These are phyloP conservation scores for Solanum hybrid DNA, from an alignment of 305 asterid species.

Conservation along the genomic window DNA sequence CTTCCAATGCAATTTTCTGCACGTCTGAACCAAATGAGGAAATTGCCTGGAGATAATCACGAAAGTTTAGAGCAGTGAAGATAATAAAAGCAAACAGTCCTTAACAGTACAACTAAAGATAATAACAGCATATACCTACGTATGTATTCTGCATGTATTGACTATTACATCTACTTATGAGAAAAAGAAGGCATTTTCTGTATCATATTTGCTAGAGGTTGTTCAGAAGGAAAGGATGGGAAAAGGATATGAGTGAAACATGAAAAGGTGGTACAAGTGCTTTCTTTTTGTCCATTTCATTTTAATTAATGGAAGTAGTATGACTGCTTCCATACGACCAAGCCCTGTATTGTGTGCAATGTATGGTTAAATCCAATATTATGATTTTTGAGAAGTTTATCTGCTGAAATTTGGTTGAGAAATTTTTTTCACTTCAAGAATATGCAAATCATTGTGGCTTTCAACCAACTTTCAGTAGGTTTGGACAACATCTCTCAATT, in stretches of 20 bases:
- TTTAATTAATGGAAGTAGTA: background rate
- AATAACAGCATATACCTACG: background rate
- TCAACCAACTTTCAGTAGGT: background rate
- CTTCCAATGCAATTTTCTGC: slow-evolving; percentile 51
- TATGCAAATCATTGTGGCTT: background rate
- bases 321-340: background rate
- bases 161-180: background rate
- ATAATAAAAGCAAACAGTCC: background rate
- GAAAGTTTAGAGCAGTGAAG: slow-evolving; percentile 8
- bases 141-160: background rate
- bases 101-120: background rate
- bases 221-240: background rate
- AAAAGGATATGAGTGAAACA: background rate
- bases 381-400: background rate
- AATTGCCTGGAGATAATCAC: slow-evolving; percentile 42
- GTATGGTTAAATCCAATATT: background rate
- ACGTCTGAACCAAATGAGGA: slow-evolving; percentile 41
- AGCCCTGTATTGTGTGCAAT: background rate
- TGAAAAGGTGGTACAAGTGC: background rate
- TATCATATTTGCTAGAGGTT: background rate
- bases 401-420: background rate
- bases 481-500: background rate
- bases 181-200: background rate
- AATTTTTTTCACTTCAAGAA: background rate
- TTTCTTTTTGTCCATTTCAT: background rate